phyloP scores from a whole-genome alignment of 2,329 filamentous ascomycete species.

The Hypoxylon rubiginosum region DNA sequence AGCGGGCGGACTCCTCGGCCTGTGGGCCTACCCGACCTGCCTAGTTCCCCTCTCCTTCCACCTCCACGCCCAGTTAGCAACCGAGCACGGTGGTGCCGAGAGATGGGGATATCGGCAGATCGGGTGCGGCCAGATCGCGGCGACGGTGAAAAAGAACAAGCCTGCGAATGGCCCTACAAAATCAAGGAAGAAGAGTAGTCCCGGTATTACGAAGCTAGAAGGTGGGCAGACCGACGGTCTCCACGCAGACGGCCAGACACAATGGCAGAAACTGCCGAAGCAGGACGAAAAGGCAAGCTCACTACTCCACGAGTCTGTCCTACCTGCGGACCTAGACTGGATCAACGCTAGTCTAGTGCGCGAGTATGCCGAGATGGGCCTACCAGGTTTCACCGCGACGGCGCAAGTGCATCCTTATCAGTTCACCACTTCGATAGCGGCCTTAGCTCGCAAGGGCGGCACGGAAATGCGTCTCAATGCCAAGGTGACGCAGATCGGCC shows the following conservation, averaged over 20 bases:
- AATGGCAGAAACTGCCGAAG: conserved; percentile 74
- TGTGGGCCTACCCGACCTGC: conserved; percentile 90
- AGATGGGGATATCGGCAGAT: conserved; percentile 90
- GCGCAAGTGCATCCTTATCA: conserved; percentile 94
- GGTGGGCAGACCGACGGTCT: conserved; percentile 36
- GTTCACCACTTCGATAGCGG: conserved; percentile 88
- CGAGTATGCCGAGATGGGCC: conserved; percentile 85
- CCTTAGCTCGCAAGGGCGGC: conserved; percentile 78
- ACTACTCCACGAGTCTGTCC: conserved; percentile 67
- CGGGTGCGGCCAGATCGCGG: conserved; percentile 74
- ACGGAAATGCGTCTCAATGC: conserved; percentile 76
- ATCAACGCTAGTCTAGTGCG: conserved; percentile 75
- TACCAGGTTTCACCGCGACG: conserved; percentile 76
- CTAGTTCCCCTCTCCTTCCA: conserved; percentile 89
- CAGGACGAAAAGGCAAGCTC: conserved; percentile 64
- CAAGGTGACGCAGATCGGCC: conserved; percentile 73
- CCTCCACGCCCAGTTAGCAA: conserved; percentile 86
- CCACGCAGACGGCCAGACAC: conserved; percentile 55
- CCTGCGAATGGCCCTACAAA: conserved; percentile 48
- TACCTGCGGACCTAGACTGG: conserved; percentile 89
- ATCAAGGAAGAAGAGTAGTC: conserved; percentile 46
- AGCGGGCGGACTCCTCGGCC: conserved; percentile 88
- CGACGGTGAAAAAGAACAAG: conserved; percentile 48
- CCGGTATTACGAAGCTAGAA: conserved; percentile 18
- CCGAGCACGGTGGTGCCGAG: conserved; percentile 81